phyloP scores from a whole-genome alignment of 2,329 filamentous ascomycete genomes.

The Dactylellina sp. region DNA sequence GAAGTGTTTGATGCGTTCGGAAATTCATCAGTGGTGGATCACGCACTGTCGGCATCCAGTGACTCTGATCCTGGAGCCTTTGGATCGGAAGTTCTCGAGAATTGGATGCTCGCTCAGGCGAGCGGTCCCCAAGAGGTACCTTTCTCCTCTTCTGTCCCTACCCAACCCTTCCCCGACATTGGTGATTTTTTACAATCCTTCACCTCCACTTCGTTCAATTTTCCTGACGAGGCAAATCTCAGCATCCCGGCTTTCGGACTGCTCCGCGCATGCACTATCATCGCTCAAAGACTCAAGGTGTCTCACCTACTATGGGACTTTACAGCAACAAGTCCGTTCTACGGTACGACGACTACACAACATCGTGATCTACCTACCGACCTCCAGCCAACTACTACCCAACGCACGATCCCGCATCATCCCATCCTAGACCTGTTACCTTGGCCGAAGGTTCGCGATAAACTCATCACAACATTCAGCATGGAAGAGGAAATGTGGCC shows the following conservation, averaged over 20 bases:
- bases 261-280: conserved; percentile 46
- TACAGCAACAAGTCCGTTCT: conserved; percentile 56
- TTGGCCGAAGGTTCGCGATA: conserved; percentile 48
- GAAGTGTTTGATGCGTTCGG: conserved; percentile 52
- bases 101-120: conserved; percentile 53
- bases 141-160: conserved; percentile 13
- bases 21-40: conserved; percentile 38
- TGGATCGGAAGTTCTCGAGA: conserved; percentile 50
- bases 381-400: conserved; percentile 26
- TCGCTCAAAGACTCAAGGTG: conserved; percentile 54
- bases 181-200: conserved; percentile 43
- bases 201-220: conserved; percentile 47
- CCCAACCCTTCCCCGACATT: conserved; percentile 40
- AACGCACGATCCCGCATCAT: conserved; percentile 34
- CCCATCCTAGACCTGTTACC: conserved; percentile 35
- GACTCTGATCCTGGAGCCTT: conserved; percentile 52
- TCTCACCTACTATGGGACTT: conserved; percentile 50
- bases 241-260: conserved; percentile 54
- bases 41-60: conserved; percentile 47
- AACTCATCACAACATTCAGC: conserved; percentile 37
- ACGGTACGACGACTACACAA: conserved; percentile 49
- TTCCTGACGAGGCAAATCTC: conserved; percentile 52
- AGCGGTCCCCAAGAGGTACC: conserved; percentile 53
- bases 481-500: conserved; percentile 46
- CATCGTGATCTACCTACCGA: conserved; percentile 46